Evolutionary conservation across 2,329 filamentous ascomycete species (phyloP).

Genomic region (Phyllosticta ampelicida): DNA sequence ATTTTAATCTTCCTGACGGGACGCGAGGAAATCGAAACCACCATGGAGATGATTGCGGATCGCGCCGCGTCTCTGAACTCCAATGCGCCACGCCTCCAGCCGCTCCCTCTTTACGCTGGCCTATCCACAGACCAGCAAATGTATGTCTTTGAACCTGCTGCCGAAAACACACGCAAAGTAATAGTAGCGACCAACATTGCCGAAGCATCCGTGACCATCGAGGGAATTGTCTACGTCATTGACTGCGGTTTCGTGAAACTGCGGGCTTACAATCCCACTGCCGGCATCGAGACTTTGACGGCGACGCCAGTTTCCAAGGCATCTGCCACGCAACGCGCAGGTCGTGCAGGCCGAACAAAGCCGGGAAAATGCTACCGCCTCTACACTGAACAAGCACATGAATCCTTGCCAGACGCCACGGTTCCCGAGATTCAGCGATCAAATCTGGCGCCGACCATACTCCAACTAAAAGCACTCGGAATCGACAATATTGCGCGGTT

Average conservation of each 20-base stretch:
- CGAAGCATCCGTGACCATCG: slow-evolving; percentile 89
- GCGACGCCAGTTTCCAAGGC: slow-evolving; percentile 78
- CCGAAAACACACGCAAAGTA: slow-evolving; percentile 76
- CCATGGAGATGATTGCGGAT: slow-evolving; percentile 69
- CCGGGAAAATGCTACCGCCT: slow-evolving; percentile 91
- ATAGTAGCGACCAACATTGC: slow-evolving; percentile 94
- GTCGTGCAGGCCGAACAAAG: slow-evolving; percentile 77
- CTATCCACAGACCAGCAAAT: slow-evolving; percentile 86
- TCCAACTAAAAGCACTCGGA: slow-evolving; percentile 88
- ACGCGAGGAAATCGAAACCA: slow-evolving; percentile 80
- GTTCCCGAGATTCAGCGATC: slow-evolving; percentile 86
- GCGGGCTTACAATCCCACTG: slow-evolving; percentile 70
- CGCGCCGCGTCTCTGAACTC: slow-evolving; percentile 53
- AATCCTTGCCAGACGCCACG: slow-evolving; percentile 57
- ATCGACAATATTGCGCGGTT: slow-evolving; percentile 92
- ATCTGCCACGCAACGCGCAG: slow-evolving; percentile 82
- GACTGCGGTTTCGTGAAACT: slow-evolving; percentile 89
- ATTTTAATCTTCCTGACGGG: slow-evolving; percentile 88
- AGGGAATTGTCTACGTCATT: slow-evolving; percentile 82
- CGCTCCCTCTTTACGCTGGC: slow-evolving; percentile 79
- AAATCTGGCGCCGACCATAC: slow-evolving; percentile 75
- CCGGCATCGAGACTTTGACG: slow-evolving; percentile 80
- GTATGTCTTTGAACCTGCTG: slow-evolving; percentile 80
- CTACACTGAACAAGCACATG: slow-evolving; percentile 68
- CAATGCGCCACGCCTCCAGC: slow-evolving; percentile 49